Conservation (phyloP, 768 basidiomycete genomes). For the Hortiboletus flavorubellus region DNA sequence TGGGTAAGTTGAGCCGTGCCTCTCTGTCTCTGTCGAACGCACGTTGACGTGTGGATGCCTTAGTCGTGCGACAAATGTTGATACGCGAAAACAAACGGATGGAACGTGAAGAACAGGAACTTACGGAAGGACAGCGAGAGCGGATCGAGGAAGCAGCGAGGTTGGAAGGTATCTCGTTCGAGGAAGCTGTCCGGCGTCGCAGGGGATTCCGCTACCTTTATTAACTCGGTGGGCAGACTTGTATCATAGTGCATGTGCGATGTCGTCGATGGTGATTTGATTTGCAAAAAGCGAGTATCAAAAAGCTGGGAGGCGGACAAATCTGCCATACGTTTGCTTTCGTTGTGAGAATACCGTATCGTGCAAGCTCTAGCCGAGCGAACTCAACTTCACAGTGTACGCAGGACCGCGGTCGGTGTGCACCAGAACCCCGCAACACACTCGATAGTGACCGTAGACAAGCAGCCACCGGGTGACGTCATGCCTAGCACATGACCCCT, state of each 20-base stretch:
- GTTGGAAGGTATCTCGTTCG: slow-evolving; percentile 56
- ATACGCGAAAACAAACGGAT: slow-evolving; percentile 48
- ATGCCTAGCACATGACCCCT: slow-evolving; percentile 22
- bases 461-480: slow-evolving; percentile 23
- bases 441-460: background rate
- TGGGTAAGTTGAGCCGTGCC: slow-evolving; percentile 26
- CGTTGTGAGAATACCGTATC: slow-evolving; percentile 27
- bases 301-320: no score
- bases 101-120: slow-evolving; percentile 44
- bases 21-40: background rate
- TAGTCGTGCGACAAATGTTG: slow-evolving; percentile 46
- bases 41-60: background rate
- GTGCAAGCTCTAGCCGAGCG: background rate
- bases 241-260: background rate
- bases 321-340: no score
- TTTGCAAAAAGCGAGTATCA: slow-evolving; percentile 6
- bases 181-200: slow-evolving; percentile 53
- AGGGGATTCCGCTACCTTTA: slow-evolving; percentile 59
- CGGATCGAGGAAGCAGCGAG: slow-evolving; percentile 57
- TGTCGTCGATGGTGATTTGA: background rate
- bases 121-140: slow-evolving; percentile 41
- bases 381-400: background rate
- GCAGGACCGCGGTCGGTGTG: background rate
- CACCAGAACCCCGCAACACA: background rate
- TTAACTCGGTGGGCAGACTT: background rate